Evolutionary conservation across 495 filamentous ascomycete species (phyloP).

Genomic region (Evansstolkia leycettana): DNA sequence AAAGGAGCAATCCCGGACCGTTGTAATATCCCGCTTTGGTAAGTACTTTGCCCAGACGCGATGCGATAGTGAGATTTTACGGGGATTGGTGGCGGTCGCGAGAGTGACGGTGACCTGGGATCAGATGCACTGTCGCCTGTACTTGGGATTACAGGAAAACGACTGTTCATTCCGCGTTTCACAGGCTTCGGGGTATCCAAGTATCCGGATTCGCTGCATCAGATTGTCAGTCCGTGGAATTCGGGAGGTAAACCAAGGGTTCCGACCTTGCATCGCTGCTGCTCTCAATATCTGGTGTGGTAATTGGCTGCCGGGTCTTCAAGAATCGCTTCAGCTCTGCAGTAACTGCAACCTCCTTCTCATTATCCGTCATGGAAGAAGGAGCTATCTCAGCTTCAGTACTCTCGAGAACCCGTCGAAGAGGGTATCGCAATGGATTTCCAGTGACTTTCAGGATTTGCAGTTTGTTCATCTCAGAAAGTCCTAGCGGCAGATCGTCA

Average conservation of each 20-base stretch:
- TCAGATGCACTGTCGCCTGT: constrained; percentile 36
- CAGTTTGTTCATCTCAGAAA: constrained; percentile 81
- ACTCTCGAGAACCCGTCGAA: constrained; percentile 30
- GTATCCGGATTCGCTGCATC: constrained; percentile 34
- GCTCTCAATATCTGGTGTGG: constrained; percentile 47
- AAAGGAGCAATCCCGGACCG: constrained; percentile 60
- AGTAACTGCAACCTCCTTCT: constrained; percentile 57
- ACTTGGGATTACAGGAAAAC: constrained; percentile 73
- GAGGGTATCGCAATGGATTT: constrained; percentile 54
- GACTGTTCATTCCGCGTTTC: constrained; percentile 59
- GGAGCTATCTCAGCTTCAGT: constrained; percentile 30
- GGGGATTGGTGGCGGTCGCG: constrained; percentile 60
- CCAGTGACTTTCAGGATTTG: constrained; percentile 78
- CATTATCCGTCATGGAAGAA: constrained; percentile 37
- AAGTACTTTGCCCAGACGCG: constrained; percentile 54
- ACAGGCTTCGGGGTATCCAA: constrained; percentile 65
- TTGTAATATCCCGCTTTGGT: constrained; percentile 44
- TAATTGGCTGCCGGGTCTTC: constrained; percentile 42
- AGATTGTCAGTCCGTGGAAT: too few species aligned
- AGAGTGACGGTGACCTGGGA: constrained; percentile 51
- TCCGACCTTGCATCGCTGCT: constrained; percentile 54
- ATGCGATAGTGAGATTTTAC: constrained; percentile 67
- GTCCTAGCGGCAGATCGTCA: constrained; percentile 63
- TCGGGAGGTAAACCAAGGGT: too few species aligned
- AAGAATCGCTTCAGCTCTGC: constrained; percentile 67